Evolutionary conservation across 2,329 filamentous ascomycete species (phyloP).

Genomic region (Simplicillium aogashimaense): DNA sequence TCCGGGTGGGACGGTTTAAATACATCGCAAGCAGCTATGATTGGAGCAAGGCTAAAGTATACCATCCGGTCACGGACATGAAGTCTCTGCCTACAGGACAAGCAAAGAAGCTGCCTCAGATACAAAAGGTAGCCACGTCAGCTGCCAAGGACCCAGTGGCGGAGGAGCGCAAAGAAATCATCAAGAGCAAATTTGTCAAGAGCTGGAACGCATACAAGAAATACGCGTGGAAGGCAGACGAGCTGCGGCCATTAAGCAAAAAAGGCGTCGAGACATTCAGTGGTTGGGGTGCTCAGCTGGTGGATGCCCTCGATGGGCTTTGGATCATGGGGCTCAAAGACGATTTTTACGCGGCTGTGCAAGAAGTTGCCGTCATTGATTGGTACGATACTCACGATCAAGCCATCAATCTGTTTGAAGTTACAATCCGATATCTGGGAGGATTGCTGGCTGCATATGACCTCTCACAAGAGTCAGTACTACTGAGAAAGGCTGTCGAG

Average conservation of each 20-base stretch:
- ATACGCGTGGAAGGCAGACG: constrained; percentile 47
- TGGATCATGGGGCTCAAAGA: constrained; percentile 46
- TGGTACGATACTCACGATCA: constrained; percentile 36
- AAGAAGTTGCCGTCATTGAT: constrained; percentile 40
- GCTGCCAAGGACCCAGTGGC: constrained; percentile 29
- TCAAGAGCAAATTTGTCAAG: constrained; percentile 29
- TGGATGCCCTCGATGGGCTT: constrained; percentile 49
- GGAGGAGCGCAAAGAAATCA: constrained; percentile 22
- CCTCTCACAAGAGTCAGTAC: constrained; percentile 31
- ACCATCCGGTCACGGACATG: constrained; percentile 20
- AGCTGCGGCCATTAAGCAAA: constrained; percentile 40
- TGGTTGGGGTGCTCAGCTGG: constrained; percentile 48
- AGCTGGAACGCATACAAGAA: constrained; percentile 43
- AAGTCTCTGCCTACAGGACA: constrained; percentile 23
- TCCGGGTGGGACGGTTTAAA: constrained; percentile 14
- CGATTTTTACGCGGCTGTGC: constrained; percentile 2
- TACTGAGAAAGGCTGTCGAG: constrained; percentile 41
- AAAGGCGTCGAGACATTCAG: constrained; percentile 36
- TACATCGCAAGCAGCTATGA: constrained; percentile 26
- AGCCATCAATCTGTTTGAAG: constrained; percentile 52
- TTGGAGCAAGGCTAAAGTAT: constrained; percentile 23
- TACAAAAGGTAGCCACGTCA: constrained; percentile 21
- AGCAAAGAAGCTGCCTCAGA: constrained; percentile 27
- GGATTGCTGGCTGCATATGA: constrained; percentile 43
- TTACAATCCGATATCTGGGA: constrained; percentile 46